Evolutionary conservation across 2,329 filamentous ascomycete species (phyloP).

Genomic region (Pseudohalonectria lignicola): DNA sequence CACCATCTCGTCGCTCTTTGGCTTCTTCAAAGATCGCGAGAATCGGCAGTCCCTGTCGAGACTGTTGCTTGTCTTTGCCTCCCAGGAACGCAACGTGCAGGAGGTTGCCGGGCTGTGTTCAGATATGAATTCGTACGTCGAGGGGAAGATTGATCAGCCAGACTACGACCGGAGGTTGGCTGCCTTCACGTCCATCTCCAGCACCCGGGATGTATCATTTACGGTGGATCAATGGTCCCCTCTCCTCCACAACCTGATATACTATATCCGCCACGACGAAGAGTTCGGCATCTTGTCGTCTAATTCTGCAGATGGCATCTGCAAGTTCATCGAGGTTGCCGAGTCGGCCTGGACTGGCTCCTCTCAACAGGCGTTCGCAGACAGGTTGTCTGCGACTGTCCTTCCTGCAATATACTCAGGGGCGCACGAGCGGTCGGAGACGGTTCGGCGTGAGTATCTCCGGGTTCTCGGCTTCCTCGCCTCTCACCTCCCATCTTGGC

Average conservation of each 20-base stretch:
- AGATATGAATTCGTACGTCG: conserved; percentile 70
- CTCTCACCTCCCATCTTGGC: conserved; percentile 57
- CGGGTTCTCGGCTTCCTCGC: conserved; percentile 71
- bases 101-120: conserved; percentile 60
- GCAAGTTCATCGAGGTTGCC: conserved; percentile 61
- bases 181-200: conserved; percentile 65
- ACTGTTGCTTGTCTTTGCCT: conserved; percentile 61
- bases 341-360: conserved; percentile 26
- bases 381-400: conserved; percentile 52
- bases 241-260: conserved; percentile 80
- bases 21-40: conserved; percentile 74
- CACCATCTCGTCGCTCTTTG: conserved; percentile 72
- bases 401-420: conserved; percentile 69
- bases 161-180: conserved; percentile 75
- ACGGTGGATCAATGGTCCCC: conserved; percentile 74
- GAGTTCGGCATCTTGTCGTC: conserved; percentile 73
- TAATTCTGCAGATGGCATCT: conserved; percentile 73
- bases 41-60: conserved; percentile 66
- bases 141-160: conserved; percentile 66
- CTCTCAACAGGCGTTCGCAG: conserved; percentile 37
- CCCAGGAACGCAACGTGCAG: conserved; percentile 46
- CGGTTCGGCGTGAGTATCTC: conserved; percentile 74
- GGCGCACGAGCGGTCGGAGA: conserved; percentile 67
- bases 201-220: conserved; percentile 44
- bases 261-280: conserved; percentile 73